These are phyloP conservation scores for Phytopythium delawarense DNA, from an alignment of 352 stramenopile genomes.

Conservation along the genomic window DNA sequence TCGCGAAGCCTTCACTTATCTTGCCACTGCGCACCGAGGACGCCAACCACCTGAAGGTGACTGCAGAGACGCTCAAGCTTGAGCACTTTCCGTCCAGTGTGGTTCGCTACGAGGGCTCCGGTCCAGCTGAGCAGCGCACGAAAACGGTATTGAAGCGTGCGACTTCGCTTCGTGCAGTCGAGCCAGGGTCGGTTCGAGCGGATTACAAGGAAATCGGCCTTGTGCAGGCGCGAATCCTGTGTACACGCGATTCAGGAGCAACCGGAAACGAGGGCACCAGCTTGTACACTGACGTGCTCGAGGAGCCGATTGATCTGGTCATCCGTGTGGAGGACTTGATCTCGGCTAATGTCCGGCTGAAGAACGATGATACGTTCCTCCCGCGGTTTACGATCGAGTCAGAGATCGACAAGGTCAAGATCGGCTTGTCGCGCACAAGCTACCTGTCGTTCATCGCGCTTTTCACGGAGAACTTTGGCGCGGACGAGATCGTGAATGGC, in stretches of 20 bases:
- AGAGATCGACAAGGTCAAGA: constrained; percentile 22
- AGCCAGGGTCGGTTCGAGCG: constrained; percentile 7
- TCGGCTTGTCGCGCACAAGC: constrained; percentile 28
- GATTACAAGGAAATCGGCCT: constrained; percentile 43
- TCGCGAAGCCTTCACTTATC: constrained; percentile 60
- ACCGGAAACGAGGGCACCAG: constrained; percentile 8
- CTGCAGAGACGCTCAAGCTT: constrained; percentile 46
- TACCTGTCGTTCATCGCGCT: constrained; percentile 69
- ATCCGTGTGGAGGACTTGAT: constrained; percentile 71
- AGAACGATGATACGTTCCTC: constrained; percentile 31
- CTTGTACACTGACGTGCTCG: constrained; percentile 33
- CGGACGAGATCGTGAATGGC: constrained; percentile 35
- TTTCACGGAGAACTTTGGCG: constrained; percentile 70
- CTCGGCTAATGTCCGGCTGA: constrained; percentile 37
- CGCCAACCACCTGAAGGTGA: constrained; percentile 53
- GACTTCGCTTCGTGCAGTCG: constrained; percentile 12
- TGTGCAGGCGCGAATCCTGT: constrained; percentile 54
- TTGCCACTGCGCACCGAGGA: constrained; percentile 56
- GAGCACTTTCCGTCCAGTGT: constrained; percentile 59
- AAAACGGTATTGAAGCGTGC: constrained; percentile 20
- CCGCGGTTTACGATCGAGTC: constrained; percentile 65
- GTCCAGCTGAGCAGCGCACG: constrained; percentile 20
- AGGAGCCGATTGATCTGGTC: constrained; percentile 36
- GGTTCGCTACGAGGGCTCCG: constrained; percentile 35
- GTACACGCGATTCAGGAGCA: constrained; percentile 5